Base-by-base conservation (phyloP, 2,329 filamentous ascomycete genomes). In the Colletotrichum orchidophilum region DNA sequence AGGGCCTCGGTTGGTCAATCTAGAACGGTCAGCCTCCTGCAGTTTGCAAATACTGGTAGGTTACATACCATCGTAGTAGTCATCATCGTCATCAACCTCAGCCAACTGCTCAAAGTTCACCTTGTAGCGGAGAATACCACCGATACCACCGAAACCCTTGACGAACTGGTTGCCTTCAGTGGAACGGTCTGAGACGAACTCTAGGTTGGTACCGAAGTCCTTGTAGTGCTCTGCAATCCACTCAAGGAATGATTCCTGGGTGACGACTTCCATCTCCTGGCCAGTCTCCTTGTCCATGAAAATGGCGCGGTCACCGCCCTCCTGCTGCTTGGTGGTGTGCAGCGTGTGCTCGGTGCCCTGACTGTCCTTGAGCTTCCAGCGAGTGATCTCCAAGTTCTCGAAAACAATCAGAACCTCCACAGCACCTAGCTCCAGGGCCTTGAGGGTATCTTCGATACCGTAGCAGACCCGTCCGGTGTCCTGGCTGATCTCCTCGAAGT, bases 151-250 rank as follows among this genome's bases (percentile, higher is more conserved):
- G 80, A 99, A 99, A 74, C 96, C 96, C 87, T 98, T 98, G 79
- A 99, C 96, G 85, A 99, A 99, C 87, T 99, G 96, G 86, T 99
- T 99, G 81, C 96, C 96, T 86, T 99, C 96, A 73, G 94, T 97
- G 72, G 96, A 98, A 75, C 95, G 93, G 82, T 99, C 97, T 59
- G 96, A 98, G 75, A 99, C 96, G 77, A 99, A 99, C 83, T 99
- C 96, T 53, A 99, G 90, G 35, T 91, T 93, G 63, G 96, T 95
- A 85, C 96, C 96, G 80, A 98, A 99, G 81, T 98, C 94, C 83
- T 96, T 97, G 88, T 98, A 98, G 82, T 96, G 94, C 83, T 99
- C 96, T 9, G 96, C 96, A 74, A 99, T 94, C 96, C 96, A 99
- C 83, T 99, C 96, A n/a, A 99, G 90, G 91, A 99, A 98, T 9